A percentile compares a stretch with the other conserved stretches of the same genome.
Conservation (phyloP, 179 eudicot genomes). For the Camellia oleifera region DNA sequence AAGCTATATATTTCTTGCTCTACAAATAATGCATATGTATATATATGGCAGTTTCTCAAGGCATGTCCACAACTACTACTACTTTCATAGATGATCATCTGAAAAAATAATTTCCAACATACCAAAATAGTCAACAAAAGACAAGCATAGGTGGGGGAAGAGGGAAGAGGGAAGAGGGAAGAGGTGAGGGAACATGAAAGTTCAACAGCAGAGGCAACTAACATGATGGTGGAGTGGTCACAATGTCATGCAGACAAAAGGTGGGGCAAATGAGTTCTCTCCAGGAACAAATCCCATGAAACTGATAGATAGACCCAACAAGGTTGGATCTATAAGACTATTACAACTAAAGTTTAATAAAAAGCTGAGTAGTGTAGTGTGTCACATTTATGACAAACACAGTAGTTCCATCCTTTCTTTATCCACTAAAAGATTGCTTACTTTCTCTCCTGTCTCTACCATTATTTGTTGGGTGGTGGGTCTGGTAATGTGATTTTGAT, state of each 20-base stretch:
- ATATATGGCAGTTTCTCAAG: neutral
- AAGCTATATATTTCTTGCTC: neutral
- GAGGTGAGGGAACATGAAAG: conserved; percentile 21
- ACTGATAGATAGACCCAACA: conserved; percentile 31
- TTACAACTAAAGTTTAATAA: conserved; percentile 1
- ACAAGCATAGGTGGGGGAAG: conserved; percentile 21
- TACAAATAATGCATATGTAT: neutral
- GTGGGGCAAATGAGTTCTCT: conserved; percentile 23
- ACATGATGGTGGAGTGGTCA: conserved; percentile 33
- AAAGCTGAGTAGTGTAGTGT: conserved; percentile 10
- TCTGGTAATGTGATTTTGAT: conserved; percentile 16
- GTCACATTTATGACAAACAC: conserved; percentile 26
- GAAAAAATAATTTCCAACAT: neutral
- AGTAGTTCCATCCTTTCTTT: conserved; percentile 25
- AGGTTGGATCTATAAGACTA: conserved; percentile 14
- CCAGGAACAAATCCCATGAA: conserved; percentile 21
- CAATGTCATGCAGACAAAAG: conserved; percentile 25
- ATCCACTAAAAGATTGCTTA: conserved; percentile 25
- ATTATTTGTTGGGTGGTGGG: conserved; percentile 26
- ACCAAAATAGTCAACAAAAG: conserved; percentile 6
- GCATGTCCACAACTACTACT: neutral
- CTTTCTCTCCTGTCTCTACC: conserved; percentile 24
- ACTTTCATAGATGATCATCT: neutral
- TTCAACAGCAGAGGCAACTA: conserved; percentile 29
- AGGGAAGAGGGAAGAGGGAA: neutral